Conservation (phyloP, 2,329 filamentous ascomycete species). For the Paraphaeosphaeria sporulosa region DNA sequence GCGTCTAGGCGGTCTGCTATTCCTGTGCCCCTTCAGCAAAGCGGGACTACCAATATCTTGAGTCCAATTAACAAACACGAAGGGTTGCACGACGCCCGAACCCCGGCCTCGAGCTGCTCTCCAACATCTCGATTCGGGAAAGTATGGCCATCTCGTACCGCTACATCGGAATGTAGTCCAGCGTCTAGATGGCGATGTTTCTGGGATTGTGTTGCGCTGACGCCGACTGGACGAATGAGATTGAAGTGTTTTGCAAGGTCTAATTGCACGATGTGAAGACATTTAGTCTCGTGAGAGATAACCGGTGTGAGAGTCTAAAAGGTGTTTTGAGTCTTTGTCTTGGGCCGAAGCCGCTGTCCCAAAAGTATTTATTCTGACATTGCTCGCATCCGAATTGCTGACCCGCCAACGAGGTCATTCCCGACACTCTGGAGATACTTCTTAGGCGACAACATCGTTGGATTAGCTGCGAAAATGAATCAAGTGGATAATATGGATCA, state of each 20-base stretch:
- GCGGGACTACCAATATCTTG: neutral
- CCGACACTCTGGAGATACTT: neutral
- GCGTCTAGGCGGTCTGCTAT: neutral
- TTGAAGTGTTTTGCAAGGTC: neutral
- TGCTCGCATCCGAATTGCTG: neutral
- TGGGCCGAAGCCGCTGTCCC: neutral
- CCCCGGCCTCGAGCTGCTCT: conserved; percentile 4
- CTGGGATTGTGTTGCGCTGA: neutral
- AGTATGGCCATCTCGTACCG: neutral
- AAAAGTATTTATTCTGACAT: neutral
- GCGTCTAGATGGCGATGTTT: neutral
- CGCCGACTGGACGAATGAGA: neutral
- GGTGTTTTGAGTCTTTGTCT: neutral
- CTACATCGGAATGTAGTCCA: neutral
- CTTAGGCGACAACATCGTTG: neutral
- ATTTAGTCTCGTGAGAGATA: neutral
- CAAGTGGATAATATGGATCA: conserved; percentile 15
- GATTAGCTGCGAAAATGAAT: neutral
- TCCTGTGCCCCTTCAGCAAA: neutral
- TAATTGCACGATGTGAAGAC: neutral
- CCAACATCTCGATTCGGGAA: neutral
- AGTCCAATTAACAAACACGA: conserved; percentile 1
- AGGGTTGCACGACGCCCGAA: neutral
- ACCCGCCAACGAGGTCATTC: neutral
- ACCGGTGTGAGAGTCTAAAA: neutral